phyloP scores from a whole-genome alignment of 768 basidiomycete species.

The Trametes cinnabarina region DNA sequence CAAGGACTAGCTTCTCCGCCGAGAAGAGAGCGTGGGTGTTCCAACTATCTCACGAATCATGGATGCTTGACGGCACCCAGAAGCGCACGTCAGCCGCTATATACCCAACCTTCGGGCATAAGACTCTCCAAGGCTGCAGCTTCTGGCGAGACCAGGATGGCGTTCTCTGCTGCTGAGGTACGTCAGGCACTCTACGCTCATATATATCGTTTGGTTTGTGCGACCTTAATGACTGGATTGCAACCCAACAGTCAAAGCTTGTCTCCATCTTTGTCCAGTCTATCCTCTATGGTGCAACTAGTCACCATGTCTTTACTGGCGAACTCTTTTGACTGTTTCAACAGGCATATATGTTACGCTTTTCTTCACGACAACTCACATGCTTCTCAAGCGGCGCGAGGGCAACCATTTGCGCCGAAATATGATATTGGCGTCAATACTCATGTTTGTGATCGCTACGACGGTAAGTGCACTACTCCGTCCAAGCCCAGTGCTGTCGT shows the following conservation, averaged over 20 bases:
- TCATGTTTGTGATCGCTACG: conserved; percentile 33
- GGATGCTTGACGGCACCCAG: too few relatives aligned
- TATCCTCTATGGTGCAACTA: background rate
- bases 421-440: background rate
- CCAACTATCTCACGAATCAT: too few relatives aligned
- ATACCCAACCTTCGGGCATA: background rate
- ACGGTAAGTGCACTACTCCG: conserved; percentile 35
- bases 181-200: too few relatives aligned
- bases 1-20: background rate
- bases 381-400: background rate
- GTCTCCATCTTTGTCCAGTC: conserved; percentile 11
- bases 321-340: background rate
- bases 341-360: conserved; percentile 2
- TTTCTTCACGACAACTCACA: background rate
- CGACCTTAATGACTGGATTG: background rate
- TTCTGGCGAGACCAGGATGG: background rate
- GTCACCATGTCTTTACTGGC: too few relatives aligned
- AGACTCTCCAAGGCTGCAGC: background rate
- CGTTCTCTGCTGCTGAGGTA: conserved; percentile 11
- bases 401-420: background rate
- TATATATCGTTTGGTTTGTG: background rate
- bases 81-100: too few relatives aligned
- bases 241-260: background rate
- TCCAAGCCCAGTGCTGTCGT: too few relatives aligned
- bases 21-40: background rate